A percentile compares a stretch with the other conserved stretches of the same genome.
Conservation (phyloP, 2,329 filamentous ascomycete genomes). For the Pseudopithomyces maydicus region DNA sequence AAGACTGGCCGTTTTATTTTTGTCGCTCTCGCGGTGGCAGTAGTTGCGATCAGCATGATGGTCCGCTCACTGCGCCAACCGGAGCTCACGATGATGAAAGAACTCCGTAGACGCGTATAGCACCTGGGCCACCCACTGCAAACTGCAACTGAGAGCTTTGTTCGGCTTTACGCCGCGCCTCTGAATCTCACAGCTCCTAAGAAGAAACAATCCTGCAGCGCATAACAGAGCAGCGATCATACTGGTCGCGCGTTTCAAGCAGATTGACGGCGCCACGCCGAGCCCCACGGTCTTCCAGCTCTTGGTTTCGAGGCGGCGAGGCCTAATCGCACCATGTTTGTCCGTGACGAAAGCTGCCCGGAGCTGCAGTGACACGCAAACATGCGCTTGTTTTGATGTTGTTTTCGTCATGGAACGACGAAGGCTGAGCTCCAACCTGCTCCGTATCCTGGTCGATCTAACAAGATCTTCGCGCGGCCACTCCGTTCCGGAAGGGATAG, state of each 20-base stretch:
- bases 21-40: neutral
- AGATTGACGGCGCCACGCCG: constrained; percentile 1
- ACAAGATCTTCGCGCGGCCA: neutral
- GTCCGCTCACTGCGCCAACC: neutral
- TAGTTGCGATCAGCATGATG: neutral
- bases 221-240: constrained; percentile 3
- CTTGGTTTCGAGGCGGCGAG: constrained; percentile 1
- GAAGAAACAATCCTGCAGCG: neutral
- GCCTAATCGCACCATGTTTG: neutral
- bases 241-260: constrained; percentile 8
- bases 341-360: neutral
- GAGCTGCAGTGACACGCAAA: neutral
- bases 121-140: neutral
- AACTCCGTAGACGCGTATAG: neutral
- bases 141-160: neutral
- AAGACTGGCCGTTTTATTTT: neutral
- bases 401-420: neutral
- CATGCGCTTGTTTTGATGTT: neutral
- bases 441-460: neutral
- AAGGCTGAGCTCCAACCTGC: neutral
- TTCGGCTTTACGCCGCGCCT: neutral
- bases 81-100: neutral
- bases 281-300: constrained; percentile 3
- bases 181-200: neutral
- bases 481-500: neutral